Evolutionary conservation across 768 basidiomycete genomes (phyloP).

Genomic region (Lyophyllum decastes): DNA sequence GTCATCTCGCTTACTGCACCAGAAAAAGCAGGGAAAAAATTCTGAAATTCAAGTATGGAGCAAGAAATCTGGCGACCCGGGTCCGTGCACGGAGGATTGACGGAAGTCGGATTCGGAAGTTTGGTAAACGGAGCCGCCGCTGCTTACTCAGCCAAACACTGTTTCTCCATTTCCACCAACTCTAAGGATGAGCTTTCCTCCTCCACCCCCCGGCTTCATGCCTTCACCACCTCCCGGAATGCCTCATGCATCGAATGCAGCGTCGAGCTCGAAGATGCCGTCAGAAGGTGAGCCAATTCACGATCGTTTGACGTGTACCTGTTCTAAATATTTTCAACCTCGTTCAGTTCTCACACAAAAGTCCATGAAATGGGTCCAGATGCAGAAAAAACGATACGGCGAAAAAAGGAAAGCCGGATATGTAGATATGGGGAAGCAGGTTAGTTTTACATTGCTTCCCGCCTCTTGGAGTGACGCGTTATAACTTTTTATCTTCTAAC

Average conservation of each 20-base stretch:
- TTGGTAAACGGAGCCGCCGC: conserved; percentile 3
- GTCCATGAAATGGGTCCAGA: conserved; percentile 93
- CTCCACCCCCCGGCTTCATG: conserved; percentile 54
- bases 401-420: conserved; percentile 89
- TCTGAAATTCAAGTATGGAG: no score
- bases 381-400: conserved; percentile 91
- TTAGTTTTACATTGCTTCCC: conserved; percentile 28
- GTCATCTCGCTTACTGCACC: no score
- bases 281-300: conserved; percentile 42
- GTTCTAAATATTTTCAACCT: conserved; percentile 14
- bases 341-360: conserved; percentile 75
- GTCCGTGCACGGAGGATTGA: conserved; percentile 38
- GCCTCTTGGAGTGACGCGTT: conserved; percentile 4
- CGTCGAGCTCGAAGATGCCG: conserved; percentile 45
- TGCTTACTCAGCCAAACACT: conserved; percentile 45
- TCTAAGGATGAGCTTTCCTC: conserved; percentile 56
- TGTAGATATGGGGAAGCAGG: conserved; percentile 93
- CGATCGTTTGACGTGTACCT: conserved; percentile 16
- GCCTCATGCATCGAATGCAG: conserved; percentile 36
- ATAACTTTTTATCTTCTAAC: conserved; percentile 15
- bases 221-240: conserved; percentile 57
- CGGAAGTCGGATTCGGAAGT: background rate
- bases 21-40: no score
- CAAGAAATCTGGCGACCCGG: no score
- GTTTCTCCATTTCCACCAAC: conserved; percentile 34